Percentiles rank a stretch among this genome's conserved stretches.
Conservation (phyloP, 106 monocot species). For the Platanthera guangdongensis region DNA sequence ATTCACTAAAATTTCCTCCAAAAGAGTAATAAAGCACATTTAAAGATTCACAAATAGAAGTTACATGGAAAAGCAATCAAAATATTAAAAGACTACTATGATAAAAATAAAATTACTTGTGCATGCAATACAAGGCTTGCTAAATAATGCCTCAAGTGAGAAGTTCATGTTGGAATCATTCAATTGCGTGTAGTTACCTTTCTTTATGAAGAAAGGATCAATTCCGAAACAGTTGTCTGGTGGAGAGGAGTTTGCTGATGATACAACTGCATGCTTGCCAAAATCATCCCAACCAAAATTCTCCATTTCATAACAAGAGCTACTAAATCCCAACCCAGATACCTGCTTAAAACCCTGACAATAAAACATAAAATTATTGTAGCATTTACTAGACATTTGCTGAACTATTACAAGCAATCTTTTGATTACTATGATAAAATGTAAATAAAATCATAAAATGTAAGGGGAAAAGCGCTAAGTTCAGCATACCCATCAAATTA, state of each 20-base stretch:
- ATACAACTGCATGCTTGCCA: slow-evolving; percentile 9
- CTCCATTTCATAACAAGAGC: slow-evolving; percentile 29
- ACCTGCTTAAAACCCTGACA: slow-evolving; percentile 14
- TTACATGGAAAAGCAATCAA: not conserved
- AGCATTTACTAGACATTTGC: too few species aligned
- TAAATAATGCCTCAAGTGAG: not conserved
- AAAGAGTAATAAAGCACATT: not conserved
- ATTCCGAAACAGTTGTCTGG: slow-evolving; percentile 57
- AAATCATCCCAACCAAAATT: slow-evolving; percentile 65
- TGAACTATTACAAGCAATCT: too few species aligned
- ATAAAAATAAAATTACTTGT: not conserved
- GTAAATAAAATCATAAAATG: not conserved
- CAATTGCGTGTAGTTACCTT: slow-evolving; percentile 33
- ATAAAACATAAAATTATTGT: too few species aligned
- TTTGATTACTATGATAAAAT: not conserved
- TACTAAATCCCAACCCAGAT: slow-evolving; percentile 8
- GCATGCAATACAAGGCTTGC: not conserved
- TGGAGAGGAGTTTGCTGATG: slow-evolving; percentile 10
- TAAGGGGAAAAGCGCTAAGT: not conserved
- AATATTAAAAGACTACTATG: not conserved
- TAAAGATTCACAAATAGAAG: not conserved
- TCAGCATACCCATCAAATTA: not conserved
- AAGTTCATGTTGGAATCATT: not conserved
- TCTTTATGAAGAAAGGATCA: slow-evolving; percentile 65
- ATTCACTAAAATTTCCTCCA: not conserved